phyloP scores from a whole-genome alignment of 768 basidiomycete genomes.

The Daedaleopsis nitida region DNA sequence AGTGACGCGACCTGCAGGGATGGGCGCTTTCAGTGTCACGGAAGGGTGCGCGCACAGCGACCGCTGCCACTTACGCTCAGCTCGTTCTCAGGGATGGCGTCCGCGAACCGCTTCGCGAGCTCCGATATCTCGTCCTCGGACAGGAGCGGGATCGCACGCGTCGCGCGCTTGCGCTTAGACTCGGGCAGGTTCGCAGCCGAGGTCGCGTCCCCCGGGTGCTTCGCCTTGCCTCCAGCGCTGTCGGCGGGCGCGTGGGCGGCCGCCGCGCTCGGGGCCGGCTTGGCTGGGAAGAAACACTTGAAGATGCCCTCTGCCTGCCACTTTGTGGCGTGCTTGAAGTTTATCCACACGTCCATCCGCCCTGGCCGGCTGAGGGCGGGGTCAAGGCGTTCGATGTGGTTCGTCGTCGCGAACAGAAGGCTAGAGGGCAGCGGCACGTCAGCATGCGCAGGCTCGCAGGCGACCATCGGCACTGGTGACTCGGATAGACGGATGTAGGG shows the following conservation, averaged over 20 bases:
- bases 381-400: slow-evolving; percentile 92
- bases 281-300: slow-evolving; percentile 91
- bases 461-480: neutral
- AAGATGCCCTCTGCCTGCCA: slow-evolving; percentile 94
- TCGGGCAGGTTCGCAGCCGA: slow-evolving; percentile 64
- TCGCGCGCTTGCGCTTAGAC: slow-evolving; percentile 73
- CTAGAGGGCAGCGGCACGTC: slow-evolving; percentile 36
- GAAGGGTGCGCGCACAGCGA: neutral
- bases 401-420: slow-evolving; percentile 88
- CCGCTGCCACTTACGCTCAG: slow-evolving; percentile 62
- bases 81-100: slow-evolving; percentile 84
- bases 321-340: slow-evolving; percentile 88
- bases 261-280: slow-evolving; percentile 35
- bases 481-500: neutral
- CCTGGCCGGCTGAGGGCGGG: slow-evolving; percentile 87
- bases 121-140: slow-evolving; percentile 75
- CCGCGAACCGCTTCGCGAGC: slow-evolving; percentile 81
- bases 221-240: neutral
- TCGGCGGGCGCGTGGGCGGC: slow-evolving; percentile 5
- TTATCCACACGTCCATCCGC: slow-evolving; percentile 91
- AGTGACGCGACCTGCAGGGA: slow-evolving; percentile 68
- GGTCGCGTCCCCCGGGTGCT: slow-evolving; percentile 19
- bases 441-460: neutral
- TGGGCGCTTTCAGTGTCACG: neutral
- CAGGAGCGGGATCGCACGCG: slow-evolving; percentile 66